Conservation (phyloP, 192 early-diverging fungal genomes). For the Oehlia diaphana region DNA sequence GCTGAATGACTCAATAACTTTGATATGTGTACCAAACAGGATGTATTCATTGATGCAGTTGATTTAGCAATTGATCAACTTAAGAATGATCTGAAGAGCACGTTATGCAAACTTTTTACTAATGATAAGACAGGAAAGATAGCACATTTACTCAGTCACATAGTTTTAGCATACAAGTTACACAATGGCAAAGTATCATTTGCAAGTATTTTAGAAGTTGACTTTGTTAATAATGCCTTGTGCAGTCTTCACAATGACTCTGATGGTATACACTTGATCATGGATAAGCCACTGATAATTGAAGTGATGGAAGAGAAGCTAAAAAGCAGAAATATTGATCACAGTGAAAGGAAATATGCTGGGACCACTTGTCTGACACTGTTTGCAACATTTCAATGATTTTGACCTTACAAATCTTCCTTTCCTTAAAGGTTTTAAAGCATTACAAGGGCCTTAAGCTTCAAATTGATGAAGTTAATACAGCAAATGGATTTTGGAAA, state of each 20-base stretch:
- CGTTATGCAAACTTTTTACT: too few species aligned
- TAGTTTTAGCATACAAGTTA: not conserved
- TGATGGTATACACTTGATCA: slow-evolving; percentile 24
- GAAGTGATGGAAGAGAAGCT: slow-evolving; percentile 31
- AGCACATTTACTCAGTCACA: too few species aligned
- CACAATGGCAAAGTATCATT: slow-evolving; percentile 33
- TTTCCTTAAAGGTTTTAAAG: slow-evolving; percentile 26
- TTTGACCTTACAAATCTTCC: not conserved
- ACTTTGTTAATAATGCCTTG: slow-evolving; percentile 34
- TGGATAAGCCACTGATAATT: slow-evolving; percentile 33
- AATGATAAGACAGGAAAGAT: too few species aligned
- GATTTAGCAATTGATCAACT: too few species aligned
- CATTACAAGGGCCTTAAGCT: slow-evolving; percentile 21
- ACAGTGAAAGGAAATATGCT: slow-evolving; percentile 22
- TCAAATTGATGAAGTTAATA: slow-evolving; percentile 34
- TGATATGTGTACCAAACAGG: too few species aligned
- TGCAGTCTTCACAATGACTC: slow-evolving; percentile 6
- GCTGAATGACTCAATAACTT: too few species aligned
- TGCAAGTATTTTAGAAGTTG: not conserved
- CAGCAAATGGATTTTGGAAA: slow-evolving; percentile 31
- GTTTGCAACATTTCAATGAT: too few species aligned
- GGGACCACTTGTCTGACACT: too few species aligned
- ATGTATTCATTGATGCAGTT: too few species aligned
- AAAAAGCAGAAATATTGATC: slow-evolving; percentile 2
- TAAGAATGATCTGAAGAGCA: too few species aligned